Conservation (phyloP, 2,329 filamentous ascomycete species). For the Nothophaeocryptopus gaeumannii region DNA sequence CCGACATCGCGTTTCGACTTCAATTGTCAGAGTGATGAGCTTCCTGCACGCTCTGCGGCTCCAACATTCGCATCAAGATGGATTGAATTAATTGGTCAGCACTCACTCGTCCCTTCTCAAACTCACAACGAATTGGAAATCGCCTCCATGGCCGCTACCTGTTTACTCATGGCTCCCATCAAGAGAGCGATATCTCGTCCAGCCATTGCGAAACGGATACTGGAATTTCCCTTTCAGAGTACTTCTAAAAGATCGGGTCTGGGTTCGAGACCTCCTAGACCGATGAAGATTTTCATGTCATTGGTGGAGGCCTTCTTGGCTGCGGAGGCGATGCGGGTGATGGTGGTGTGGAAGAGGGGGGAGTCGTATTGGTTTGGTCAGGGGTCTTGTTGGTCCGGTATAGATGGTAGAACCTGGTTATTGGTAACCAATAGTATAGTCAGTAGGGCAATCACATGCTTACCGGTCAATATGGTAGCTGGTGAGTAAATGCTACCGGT, state of each 20-base stretch:
- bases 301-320: constrained; percentile 6
- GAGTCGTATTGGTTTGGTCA: constrained; percentile 11
- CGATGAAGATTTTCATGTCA: constrained; percentile 12
- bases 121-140: constrained; percentile 9
- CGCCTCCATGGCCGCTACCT: constrained; percentile 6
- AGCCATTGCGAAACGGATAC: constrained; percentile 13
- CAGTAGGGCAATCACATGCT: no score
- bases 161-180: constrained; percentile 14
- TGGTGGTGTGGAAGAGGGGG: constrained; percentile 10
- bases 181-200: constrained; percentile 12
- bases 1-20: no score
- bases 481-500: no score
- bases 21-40: no score
- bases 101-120: no score
- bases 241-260: constrained; percentile 11
- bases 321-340: constrained; percentile 11
- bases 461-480: no score
- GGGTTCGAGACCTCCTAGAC: constrained; percentile 12
- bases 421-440: no score
- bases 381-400: no score
- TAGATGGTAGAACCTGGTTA: no score
- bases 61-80: no score
- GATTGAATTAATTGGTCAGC: no score
- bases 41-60: no score
- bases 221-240: constrained; percentile 2